These are phyloP conservation scores for Leccinum broughii DNA, from an alignment of 768 basidiomycete species.

Conservation along the genomic window DNA sequence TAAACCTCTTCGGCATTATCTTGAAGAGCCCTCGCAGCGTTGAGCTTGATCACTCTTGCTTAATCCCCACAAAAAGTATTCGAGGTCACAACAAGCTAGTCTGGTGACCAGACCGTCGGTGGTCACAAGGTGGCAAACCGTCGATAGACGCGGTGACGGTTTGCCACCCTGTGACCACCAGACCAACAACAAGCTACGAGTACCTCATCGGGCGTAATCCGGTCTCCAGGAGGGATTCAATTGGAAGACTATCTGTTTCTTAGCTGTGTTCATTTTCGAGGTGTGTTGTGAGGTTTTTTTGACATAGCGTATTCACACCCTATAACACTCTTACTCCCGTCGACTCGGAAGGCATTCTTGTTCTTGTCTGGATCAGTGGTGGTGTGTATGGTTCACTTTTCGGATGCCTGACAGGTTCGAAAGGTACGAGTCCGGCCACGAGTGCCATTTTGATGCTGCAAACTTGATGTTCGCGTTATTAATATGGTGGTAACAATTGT, in stretches of 20 bases:
- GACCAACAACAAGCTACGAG: too few species aligned
- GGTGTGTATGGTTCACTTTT: slow-evolving; percentile 6
- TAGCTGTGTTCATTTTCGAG: background rate
- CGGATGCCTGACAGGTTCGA: background rate
- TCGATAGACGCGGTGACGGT: too few species aligned
- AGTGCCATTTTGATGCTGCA: slow-evolving; percentile 1
- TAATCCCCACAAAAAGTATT: too few species aligned
- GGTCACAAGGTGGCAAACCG: too few species aligned
- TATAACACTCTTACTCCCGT: background rate
- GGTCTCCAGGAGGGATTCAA: too few species aligned
- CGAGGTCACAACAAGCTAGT: too few species aligned
- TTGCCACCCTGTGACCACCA: too few species aligned
- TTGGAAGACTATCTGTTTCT: slow-evolving; percentile 13
- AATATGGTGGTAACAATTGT: slow-evolving; percentile 2
- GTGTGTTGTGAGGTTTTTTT: background rate
- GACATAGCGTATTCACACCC: slow-evolving; percentile 3
- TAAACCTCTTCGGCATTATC: too few species aligned
- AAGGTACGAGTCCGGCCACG: background rate
- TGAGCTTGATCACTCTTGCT: too few species aligned
- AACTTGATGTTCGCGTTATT: slow-evolving; percentile 5
- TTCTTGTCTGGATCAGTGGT: slow-evolving; percentile 10
- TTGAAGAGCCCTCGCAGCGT: too few species aligned
- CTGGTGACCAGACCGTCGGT: too few species aligned
- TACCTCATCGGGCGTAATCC: too few species aligned
- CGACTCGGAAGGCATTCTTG: slow-evolving; percentile 4